Conservation (phyloP, 192 early-diverging fungal genomes). For the Umbelopsis sp. region DNA sequence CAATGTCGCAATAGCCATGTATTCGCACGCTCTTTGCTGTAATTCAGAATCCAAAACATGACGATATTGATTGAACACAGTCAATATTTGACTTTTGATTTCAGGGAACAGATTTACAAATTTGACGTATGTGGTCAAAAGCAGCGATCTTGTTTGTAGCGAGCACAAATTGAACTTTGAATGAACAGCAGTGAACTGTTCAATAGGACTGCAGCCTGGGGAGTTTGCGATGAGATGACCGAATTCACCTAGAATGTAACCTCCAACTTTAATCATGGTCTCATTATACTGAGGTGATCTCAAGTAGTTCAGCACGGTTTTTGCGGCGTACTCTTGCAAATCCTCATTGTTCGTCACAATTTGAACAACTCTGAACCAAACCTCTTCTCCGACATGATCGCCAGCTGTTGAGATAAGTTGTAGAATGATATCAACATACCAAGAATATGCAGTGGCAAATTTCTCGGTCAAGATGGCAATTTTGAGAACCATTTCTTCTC, state of each 20-base stretch:
- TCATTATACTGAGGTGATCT: conserved; percentile 94
- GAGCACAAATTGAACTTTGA: conserved; percentile 86
- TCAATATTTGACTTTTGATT: conserved; percentile 85
- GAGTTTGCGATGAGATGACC: conserved; percentile 94
- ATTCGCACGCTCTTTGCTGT: conserved; percentile 97
- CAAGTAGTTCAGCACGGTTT: conserved; percentile 80
- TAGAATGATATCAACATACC: conserved; percentile 99
- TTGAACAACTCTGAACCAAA: conserved; percentile 98
- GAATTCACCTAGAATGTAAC: conserved; percentile 97
- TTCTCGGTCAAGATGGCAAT: conserved; percentile 99
- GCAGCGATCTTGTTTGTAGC: conserved; percentile 75
- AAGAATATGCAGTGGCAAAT: conserved; percentile 95
- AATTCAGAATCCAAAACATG: conserved; percentile 93
- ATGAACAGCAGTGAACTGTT: conserved; percentile 95
- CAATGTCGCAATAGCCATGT: conserved; percentile 82
- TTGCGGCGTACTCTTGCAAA: conserved; percentile 91
- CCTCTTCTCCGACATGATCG: conserved; percentile 94
- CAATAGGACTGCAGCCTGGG: conserved; percentile 82
- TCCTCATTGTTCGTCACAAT: conserved; percentile 96
- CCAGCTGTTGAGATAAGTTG: conserved; percentile 94
- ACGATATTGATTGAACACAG: conserved; percentile 86
- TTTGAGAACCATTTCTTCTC: conserved; percentile 98
- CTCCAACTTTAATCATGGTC: conserved; percentile 93
- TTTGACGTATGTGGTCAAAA: conserved; percentile 93
- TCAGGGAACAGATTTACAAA: conserved; percentile 98